Evolutionary conservation across 1,139 yeast species (phyloP).

Genomic region (Yarrowia galli): DNA sequence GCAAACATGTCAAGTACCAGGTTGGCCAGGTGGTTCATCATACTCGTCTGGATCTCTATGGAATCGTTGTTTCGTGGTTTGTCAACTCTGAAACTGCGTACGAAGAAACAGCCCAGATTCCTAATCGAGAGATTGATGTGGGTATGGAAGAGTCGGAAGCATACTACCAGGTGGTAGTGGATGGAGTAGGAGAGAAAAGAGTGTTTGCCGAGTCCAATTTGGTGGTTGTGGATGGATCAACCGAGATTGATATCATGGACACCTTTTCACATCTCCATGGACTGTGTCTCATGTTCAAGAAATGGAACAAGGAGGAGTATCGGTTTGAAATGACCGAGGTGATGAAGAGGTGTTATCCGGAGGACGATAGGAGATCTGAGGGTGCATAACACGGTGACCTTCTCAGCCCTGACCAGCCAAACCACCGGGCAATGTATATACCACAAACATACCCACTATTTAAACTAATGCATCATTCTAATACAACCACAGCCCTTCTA

Average conservation of each 20-base stretch:
- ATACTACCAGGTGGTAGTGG: constrained; percentile 32
- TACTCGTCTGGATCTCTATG: constrained; percentile 7
- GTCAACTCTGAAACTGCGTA: constrained; percentile 23
- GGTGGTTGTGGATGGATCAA: background rate
- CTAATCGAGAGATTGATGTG: constrained; percentile 24
- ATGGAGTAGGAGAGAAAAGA: constrained; percentile 28
- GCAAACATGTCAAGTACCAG: constrained; percentile 1
- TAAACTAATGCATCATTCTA: background rate
- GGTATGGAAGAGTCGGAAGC: constrained; percentile 31
- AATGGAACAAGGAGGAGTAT: background rate
- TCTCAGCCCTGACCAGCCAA: too few species aligned
- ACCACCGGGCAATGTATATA: too few species aligned
- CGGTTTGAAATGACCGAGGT: constrained; percentile 16
- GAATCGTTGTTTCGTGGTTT: constrained; percentile 25
- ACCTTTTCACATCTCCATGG: constrained; percentile 10
- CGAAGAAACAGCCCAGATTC: constrained; percentile 29
- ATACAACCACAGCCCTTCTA: background rate
- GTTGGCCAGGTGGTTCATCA: constrained; percentile 25
- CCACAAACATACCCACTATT: background rate
- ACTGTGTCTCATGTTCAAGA: constrained; percentile 19
- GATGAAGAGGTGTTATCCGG: constrained; percentile 31
- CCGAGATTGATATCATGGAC: background rate
- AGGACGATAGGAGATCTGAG: background rate
- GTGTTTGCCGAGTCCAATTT: constrained; percentile 30
- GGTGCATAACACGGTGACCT: background rate